These are phyloP conservation scores for Carpediemonas membranifera DNA, from an alignment of 78 protist genomes.

Conservation along the genomic window DNA sequence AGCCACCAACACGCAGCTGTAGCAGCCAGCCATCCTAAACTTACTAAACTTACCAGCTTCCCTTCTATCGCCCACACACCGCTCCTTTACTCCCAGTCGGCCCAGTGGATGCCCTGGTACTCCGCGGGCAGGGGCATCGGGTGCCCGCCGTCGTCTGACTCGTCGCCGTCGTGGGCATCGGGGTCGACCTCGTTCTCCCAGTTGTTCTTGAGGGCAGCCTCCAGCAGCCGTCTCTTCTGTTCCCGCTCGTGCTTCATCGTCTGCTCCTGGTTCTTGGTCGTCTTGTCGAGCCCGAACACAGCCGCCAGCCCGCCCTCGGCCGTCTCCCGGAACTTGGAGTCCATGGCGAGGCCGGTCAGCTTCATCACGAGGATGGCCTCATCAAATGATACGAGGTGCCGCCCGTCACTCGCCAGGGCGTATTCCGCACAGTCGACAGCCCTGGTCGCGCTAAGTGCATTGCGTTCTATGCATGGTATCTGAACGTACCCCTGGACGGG, in stretches of 20 bases:
- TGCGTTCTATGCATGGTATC: not conserved
- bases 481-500: slow-evolving; percentile 12
- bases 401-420: slow-evolving; percentile 26
- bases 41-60: too few relatives aligned
- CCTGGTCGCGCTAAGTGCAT: not conserved
- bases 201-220: too few relatives aligned
- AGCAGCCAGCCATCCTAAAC: too few relatives aligned
- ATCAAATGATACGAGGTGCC: slow-evolving; percentile 7
- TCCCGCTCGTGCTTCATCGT: not conserved
- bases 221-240: too few relatives aligned
- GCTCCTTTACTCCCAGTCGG: too few relatives aligned
- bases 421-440: slow-evolving; percentile 23
- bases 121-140: too few relatives aligned
- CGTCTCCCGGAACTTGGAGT: slow-evolving; percentile 23
- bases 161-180: too few relatives aligned
- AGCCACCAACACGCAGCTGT: too few relatives aligned
- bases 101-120: too few relatives aligned
- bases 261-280: not conserved
- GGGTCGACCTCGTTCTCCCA: too few relatives aligned
- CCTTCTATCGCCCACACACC: too few relatives aligned
- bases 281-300: not conserved
- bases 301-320: slow-evolving; percentile 26
- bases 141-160: too few relatives aligned
- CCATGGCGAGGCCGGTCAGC: slow-evolving; percentile 27
- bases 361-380: slow-evolving; percentile 8